Conservation (phyloP, 2,329 filamentous ascomycete genomes). For the Aspergillaceae sp. region DNA sequence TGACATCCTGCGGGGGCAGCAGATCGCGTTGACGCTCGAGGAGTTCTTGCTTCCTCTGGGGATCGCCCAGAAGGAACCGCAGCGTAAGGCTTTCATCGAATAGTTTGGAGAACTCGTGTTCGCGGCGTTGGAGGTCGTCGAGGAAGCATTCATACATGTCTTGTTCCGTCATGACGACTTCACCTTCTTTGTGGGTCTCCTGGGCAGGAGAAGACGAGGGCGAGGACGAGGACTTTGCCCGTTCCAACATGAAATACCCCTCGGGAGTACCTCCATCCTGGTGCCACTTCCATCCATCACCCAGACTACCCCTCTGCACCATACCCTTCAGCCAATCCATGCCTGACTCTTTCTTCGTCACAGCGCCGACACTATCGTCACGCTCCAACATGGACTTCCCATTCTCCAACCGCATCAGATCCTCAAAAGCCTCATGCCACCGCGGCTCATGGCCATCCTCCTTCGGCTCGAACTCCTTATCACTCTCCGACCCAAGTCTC, state of each 20-base stretch:
- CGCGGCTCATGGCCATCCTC: conserved; percentile 24
- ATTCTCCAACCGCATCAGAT: conserved; percentile 45
- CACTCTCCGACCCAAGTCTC: conserved; percentile 15
- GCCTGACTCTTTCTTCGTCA: conserved; percentile 21
- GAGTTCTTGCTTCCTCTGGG: conserved; percentile 15
- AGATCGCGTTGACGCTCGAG: conserved; percentile 7
- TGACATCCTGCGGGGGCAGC: not conserved
- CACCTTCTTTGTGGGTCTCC: conserved; percentile 14
- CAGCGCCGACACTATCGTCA: conserved; percentile 12
- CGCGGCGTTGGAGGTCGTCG: conserved; percentile 25
- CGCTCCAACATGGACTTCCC: conserved; percentile 35
- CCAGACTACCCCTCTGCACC: conserved; percentile 35
- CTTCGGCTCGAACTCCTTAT: conserved; percentile 14
- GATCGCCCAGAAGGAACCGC: conserved; percentile 27
- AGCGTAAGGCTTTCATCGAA: conserved; percentile 28
- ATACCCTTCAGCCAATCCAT: conserved; percentile 34
- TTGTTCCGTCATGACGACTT: conserved; percentile 30
- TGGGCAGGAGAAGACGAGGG: not conserved
- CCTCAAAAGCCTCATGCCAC: conserved; percentile 53
- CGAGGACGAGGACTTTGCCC: not conserved
- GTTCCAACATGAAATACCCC: not conserved
- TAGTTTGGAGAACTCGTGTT: conserved; percentile 21
- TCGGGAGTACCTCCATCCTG: conserved; percentile 8
- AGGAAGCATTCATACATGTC: conserved; percentile 47
- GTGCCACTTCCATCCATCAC: conserved; percentile 30